Conservation (phyloP, 768 basidiomycete species). For the Nidularia pulvinata region DNA sequence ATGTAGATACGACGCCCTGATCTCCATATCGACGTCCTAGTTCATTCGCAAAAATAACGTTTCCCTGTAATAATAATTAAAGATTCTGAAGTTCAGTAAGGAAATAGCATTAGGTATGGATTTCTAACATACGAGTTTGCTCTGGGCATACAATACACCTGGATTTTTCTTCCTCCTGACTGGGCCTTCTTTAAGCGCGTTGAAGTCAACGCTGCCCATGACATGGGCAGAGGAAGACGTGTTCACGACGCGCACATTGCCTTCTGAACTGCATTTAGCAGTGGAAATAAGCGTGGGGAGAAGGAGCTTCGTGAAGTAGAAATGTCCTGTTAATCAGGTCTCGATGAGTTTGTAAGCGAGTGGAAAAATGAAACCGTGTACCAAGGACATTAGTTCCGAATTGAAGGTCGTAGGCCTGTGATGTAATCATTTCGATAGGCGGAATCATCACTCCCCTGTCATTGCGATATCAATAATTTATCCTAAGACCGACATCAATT, state of each 20-base stretch:
- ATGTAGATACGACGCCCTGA: conserved; percentile 36
- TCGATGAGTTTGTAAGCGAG: background rate
- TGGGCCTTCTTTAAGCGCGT: conserved; percentile 34
- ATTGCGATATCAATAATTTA: conserved; percentile 12
- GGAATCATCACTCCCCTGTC: conserved; percentile 43
- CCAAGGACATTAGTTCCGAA: conserved; percentile 56
- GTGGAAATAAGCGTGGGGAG: conserved; percentile 33
- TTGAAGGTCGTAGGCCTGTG: conserved; percentile 54
- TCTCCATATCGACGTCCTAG: conserved; percentile 19
- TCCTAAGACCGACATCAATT: background rate
- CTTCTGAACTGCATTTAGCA: conserved; percentile 20
- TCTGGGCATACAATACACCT: conserved; percentile 27
- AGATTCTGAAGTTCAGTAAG: no score
- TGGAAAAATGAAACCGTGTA: conserved; percentile 7
- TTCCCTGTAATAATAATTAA: conserved; percentile 17
- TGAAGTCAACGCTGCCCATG: conserved; percentile 24
- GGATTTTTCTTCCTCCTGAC: conserved; percentile 20
- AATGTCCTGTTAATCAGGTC: conserved; percentile 41
- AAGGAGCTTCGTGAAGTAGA: conserved; percentile 50
- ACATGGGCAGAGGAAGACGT: conserved; percentile 27
- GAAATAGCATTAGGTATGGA: no score
- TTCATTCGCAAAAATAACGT: conserved; percentile 30
- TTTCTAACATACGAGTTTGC: conserved; percentile 21
- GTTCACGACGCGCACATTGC: conserved; percentile 36
- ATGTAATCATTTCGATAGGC: conserved; percentile 38